These are phyloP conservation scores for Phaeolepiota aurea DNA, from an alignment of 768 basidiomycete species.

Conservation along the genomic window DNA sequence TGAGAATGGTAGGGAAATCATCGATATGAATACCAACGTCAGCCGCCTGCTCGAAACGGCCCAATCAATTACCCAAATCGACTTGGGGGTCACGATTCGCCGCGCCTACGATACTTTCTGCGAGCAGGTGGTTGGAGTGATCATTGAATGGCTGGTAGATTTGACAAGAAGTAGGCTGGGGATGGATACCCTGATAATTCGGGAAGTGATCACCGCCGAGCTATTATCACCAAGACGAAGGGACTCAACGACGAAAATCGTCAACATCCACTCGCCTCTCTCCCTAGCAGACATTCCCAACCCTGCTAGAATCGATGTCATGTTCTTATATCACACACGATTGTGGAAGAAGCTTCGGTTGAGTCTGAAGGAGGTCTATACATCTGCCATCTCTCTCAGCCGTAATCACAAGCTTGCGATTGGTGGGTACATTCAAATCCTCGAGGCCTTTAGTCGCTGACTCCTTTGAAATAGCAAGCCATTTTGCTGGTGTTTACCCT, in stretches of 20 bases:
- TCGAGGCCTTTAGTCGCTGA: not conserved
- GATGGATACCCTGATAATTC: conserved; percentile 55
- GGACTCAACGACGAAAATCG: conserved; percentile 37
- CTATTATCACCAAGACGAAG: conserved; percentile 53
- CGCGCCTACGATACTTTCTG: conserved; percentile 82
- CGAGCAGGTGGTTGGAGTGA: conserved; percentile 75
- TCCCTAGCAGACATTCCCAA: conserved; percentile 36
- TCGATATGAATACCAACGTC: conserved; percentile 61
- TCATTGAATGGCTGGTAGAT: conserved; percentile 83
- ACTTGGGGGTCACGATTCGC: conserved; percentile 85
- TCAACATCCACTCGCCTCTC: conserved; percentile 26
- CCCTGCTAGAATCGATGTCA: conserved; percentile 60
- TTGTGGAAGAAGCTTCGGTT: conserved; percentile 82
- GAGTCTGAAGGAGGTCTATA: conserved; percentile 77
- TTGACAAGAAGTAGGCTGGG: conserved; percentile 67
- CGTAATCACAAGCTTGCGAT: conserved; percentile 69
- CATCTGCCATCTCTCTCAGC: conserved; percentile 62
- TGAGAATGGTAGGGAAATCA: conserved; percentile 72
- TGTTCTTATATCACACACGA: conserved; percentile 75
- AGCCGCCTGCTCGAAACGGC: conserved; percentile 65
- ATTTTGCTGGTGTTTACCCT: conserved; percentile 80
- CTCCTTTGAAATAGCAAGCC: conserved; percentile 50
- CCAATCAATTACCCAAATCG: conserved; percentile 75
- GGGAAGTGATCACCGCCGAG: conserved; percentile 67
- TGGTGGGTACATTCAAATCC: conserved; percentile 49